Evolutionary conservation across 805 yeast genomes (phyloP).

Genomic region (Peterozyma xylosa): DNA sequence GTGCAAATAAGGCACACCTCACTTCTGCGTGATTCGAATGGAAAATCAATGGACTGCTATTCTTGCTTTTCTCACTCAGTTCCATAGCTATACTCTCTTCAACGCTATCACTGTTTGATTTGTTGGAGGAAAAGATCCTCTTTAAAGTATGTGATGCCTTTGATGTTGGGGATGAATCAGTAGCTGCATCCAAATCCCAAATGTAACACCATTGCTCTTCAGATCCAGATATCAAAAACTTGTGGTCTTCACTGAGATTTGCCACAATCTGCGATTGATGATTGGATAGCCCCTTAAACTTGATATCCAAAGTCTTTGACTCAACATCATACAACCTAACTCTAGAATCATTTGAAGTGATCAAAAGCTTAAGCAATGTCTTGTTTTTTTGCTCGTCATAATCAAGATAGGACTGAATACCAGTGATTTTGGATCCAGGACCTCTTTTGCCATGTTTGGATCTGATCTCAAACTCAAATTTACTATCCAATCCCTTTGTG

Average conservation of each 20-base stretch:
- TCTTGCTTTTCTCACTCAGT: conserved; percentile 24
- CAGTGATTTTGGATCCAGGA: conserved; percentile 62
- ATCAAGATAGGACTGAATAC: conserved; percentile 44
- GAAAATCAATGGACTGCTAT: conserved; percentile 58
- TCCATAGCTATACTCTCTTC: background rate
- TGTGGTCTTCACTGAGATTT: conserved; percentile 44
- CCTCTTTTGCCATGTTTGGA: conserved; percentile 24
- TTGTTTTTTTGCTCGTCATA: background rate
- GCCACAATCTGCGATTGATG: conserved; percentile 69
- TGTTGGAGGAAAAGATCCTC: background rate
- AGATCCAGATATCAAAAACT: conserved; percentile 66
- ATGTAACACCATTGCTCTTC: conserved; percentile 84
- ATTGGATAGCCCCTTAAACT: conserved; percentile 70
- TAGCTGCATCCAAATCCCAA: conserved; percentile 48
- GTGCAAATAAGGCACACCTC: conserved; percentile 75
- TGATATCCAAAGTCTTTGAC: conserved; percentile 48
- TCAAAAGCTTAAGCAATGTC: conserved; percentile 27
- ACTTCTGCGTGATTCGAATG: conserved; percentile 73
- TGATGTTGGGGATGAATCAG: conserved; percentile 13
- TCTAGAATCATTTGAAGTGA: conserved; percentile 79
- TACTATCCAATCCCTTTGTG: conserved; percentile 52
- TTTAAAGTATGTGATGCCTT: conserved; percentile 7
- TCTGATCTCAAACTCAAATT: conserved; percentile 36
- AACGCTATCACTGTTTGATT: background rate
- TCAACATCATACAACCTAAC: conserved; percentile 56